Evolutionary conservation across 192 early-diverging fungal genomes (phyloP), one percentile per base, ranked within the genome.

Genomic region (Phlyctochytrium planicorne): DNA sequence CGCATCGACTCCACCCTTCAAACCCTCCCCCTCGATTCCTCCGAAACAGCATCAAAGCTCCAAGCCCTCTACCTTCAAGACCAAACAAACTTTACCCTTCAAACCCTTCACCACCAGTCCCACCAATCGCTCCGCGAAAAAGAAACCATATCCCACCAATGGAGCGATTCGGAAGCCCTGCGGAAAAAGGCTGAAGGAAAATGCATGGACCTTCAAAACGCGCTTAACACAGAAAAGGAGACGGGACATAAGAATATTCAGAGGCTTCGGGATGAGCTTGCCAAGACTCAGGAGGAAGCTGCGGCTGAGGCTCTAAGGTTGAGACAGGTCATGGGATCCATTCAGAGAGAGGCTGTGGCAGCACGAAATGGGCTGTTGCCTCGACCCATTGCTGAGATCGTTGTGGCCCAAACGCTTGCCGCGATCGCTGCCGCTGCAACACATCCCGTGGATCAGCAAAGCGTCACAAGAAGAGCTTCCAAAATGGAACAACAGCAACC

Each of bases 211-310:
- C 40, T 47, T 47, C 40, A 47, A 47, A 47, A 6, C 23, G 36
- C 34, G 27, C 59, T 32, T 32, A 59, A 70, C 32, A 63, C 62
- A 4, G 68, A 70, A 23, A 32, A 14, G 12, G 37, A 63, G 17
- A 53, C 30, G 23, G 20, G 40, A n/a, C 59, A 52, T 32, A 30
- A 52, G 47, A 31, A 16, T 31, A 24, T n/a, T 16, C 29, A 60
- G 14, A 59, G 52, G 25, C 27, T 52, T 29, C 3, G 63, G 37
- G 68, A 33, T 3, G 40, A 62, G 33, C 30, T n/a, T 24, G 3
- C 52, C 23, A 32, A 24, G 10, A 40, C 12, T 23, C 10, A 4
- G 16, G 10, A 33, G 47, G 29, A 55, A 14, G 3, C 29, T 16
- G 68, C 62, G 29, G 33, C 40, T 1, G 60, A 63, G 1, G 3